These are phyloP conservation scores for Suhomyces faveliae DNA, from an alignment of 805 yeast species.

Conservation along the genomic window DNA sequence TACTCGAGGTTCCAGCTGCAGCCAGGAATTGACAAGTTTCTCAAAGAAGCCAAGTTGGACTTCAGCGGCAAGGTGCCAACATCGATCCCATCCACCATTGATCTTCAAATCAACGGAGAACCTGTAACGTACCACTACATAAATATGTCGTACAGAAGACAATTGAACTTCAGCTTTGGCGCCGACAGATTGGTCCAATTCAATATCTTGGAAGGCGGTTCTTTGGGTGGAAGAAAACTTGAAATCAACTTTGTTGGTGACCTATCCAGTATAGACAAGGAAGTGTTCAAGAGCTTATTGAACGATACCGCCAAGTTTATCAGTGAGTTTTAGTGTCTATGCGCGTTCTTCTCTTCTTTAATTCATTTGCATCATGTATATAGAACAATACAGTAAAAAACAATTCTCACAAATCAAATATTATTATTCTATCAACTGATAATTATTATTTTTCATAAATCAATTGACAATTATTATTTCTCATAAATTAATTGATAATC, in stretches of 20 bases:
- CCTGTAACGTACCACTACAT: conserved; percentile 46
- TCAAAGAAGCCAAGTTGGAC: conserved; percentile 36
- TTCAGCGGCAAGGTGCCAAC: conserved; percentile 38
- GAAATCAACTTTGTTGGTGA: conserved; percentile 51
- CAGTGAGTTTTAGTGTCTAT: conserved; percentile 12
- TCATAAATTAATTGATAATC: too few species aligned
- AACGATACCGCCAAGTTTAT: conserved; percentile 20
- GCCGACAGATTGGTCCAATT: conserved; percentile 39
- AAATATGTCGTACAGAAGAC: conserved; percentile 42
- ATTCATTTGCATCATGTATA: conserved; percentile 1
- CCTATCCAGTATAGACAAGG: conserved; percentile 19
- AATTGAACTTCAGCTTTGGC: conserved; percentile 40
- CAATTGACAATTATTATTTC: too few species aligned
- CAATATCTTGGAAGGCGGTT: conserved; percentile 55
- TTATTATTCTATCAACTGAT: too few species aligned
- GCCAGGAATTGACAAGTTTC: conserved; percentile 43
- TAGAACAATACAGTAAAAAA: background rate
- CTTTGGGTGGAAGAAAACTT: conserved; percentile 51
- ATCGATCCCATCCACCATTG: conserved; percentile 39
- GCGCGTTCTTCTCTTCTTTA: background rate
- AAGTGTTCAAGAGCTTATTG: conserved; percentile 24
- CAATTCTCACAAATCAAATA: background rate
- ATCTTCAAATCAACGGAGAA: conserved; percentile 36
- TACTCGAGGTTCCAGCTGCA: conserved; percentile 34
- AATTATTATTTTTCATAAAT: too few species aligned